A percentile compares a stretch with the other conserved stretches of the same genome.
phyloP scores from a whole-genome alignment of 768 basidiomycete species.

The Lentinula detonsa region DNA sequence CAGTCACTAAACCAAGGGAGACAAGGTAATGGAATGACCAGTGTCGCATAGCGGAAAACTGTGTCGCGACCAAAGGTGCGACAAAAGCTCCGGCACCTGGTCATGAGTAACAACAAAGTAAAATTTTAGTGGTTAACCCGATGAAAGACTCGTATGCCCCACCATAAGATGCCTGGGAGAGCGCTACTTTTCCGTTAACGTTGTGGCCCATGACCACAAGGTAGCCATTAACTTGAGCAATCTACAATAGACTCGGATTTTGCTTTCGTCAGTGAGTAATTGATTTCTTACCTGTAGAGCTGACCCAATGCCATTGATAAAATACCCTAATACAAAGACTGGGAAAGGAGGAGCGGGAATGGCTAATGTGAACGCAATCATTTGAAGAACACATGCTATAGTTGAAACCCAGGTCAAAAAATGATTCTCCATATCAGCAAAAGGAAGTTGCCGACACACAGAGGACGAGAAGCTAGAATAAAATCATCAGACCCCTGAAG shows the following conservation, averaged over 20 bases:
- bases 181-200: conserved; percentile 59
- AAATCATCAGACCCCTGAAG: neutral
- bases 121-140: neutral
- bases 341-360: conserved; percentile 59
- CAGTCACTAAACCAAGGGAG: conserved; percentile 60
- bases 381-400: conserved; percentile 45
- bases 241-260: conserved; percentile 26
- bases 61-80: conserved; percentile 75
- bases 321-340: conserved; percentile 43
- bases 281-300: conserved; percentile 34
- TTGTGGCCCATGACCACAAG: conserved; percentile 55
- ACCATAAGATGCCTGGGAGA: conserved; percentile 65
- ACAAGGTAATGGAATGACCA: conserved; percentile 81
- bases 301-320: conserved; percentile 36
- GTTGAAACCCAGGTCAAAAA: neutral
- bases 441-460: conserved; percentile 9
- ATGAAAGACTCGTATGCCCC: neutral
- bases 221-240: conserved; percentile 69
- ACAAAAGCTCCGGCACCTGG: conserved; percentile 60
- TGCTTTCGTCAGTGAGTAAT: neutral
- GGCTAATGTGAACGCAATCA: conserved; percentile 48
- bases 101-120: neutral
- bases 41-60: conserved; percentile 56
- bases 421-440: neutral
- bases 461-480: conserved; percentile 15